A percentile compares a stretch with the other conserved stretches of the same genome.
Conservation (phyloP, 352 stramenopile species). For the Phytophthora colocasiae region DNA sequence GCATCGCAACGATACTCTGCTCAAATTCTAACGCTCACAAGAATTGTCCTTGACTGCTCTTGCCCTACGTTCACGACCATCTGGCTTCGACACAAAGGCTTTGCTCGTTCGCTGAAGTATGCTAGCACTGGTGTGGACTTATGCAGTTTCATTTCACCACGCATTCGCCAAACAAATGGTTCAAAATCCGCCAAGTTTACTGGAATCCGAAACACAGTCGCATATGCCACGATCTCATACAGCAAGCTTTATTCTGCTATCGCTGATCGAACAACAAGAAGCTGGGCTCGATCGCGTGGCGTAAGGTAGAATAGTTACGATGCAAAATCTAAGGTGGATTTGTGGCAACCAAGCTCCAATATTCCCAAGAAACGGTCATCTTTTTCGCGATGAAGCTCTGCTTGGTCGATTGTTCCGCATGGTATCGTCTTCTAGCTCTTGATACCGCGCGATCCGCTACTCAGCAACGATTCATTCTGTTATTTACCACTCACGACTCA, state of each 20-base stretch:
- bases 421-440: background rate
- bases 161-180: slow-evolving; percentile 13
- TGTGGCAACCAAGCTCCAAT: background rate
- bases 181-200: slow-evolving; percentile 18
- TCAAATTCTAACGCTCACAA: too few relatives aligned
- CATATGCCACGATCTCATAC: slow-evolving; percentile 20
- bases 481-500: slow-evolving; percentile 27
- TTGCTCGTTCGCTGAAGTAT: slow-evolving; percentile 25
- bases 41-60: too few relatives aligned
- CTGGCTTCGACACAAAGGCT: slow-evolving; percentile 13
- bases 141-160: slow-evolving; percentile 28
- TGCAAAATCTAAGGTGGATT: slow-evolving; percentile 13
- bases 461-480: slow-evolving; percentile 18
- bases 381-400: slow-evolving; percentile 13
- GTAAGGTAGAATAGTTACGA: slow-evolving; percentile 14
- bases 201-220: slow-evolving; percentile 19
- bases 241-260: slow-evolving; percentile 12
- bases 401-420: slow-evolving; percentile 14
- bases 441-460: background rate
- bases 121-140: background rate
- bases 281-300: slow-evolving; percentile 13
- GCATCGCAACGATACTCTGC: too few relatives aligned
- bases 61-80: slow-evolving; percentile 8
- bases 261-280: slow-evolving; percentile 29
- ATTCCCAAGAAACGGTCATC: slow-evolving; percentile 11